These are phyloP conservation scores for Candida hungchunana DNA, from an alignment of 805 yeast species.

Conservation along the genomic window DNA sequence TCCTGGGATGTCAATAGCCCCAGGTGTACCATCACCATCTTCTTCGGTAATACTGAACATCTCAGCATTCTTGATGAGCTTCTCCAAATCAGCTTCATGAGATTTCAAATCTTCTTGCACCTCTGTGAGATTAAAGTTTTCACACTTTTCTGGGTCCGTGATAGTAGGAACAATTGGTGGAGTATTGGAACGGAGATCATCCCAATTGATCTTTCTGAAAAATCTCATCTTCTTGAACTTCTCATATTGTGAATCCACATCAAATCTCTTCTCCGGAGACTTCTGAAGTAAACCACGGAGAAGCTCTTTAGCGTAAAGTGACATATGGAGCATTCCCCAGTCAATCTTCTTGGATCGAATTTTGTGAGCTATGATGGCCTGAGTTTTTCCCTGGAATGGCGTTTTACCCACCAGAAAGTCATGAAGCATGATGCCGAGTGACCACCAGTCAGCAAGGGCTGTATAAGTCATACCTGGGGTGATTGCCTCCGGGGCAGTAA, in stretches of 20 bases:
- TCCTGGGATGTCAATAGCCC: no score
- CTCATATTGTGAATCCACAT: conserved; percentile 42
- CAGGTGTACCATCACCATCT: no score
- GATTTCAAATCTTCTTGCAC: conserved; percentile 45
- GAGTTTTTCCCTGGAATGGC: conserved; percentile 77
- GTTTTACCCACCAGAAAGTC: conserved; percentile 81
- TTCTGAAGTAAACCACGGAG: conserved; percentile 62
- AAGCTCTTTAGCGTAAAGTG: conserved; percentile 73
- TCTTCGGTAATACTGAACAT: no score
- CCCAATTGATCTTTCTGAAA: conserved; percentile 76
- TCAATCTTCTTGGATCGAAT: conserved; percentile 57
- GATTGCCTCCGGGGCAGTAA: conserved; percentile 84
- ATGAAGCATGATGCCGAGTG: conserved; percentile 73
- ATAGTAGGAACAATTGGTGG: conserved; percentile 80
- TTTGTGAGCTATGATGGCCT: conserved; percentile 63
- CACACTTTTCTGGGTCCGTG: conserved; percentile 73
- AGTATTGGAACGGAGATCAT: conserved; percentile 36
- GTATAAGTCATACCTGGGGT: conserved; percentile 75
- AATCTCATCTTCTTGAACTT: conserved; percentile 60
- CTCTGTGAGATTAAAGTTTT: conserved; percentile 73
- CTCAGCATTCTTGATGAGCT: conserved; percentile 1
- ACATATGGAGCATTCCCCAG: conserved; percentile 58
- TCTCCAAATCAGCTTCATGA: conserved; percentile 1
- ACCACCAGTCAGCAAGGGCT: conserved; percentile 88
- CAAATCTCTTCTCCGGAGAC: conserved; percentile 60